These are phyloP conservation scores for Fusarium kyushuense DNA, from an alignment of 2,329 filamentous ascomycete genomes.

Conservation along the genomic window DNA sequence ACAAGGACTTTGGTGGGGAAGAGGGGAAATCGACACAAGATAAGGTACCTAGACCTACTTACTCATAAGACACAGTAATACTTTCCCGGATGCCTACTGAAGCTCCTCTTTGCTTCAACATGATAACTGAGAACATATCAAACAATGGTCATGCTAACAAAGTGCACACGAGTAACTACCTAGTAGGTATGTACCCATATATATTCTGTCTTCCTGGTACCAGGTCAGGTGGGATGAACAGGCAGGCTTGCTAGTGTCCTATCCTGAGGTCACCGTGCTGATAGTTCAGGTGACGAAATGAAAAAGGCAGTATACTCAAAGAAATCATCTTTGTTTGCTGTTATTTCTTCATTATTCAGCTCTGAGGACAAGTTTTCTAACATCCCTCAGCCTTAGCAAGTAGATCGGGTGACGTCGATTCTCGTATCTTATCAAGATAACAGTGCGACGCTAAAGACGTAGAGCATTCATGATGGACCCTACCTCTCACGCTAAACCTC, in stretches of 20 bases:
- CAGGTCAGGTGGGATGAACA: not conserved
- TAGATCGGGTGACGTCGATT: conserved; percentile 18
- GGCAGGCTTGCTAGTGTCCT: not conserved
- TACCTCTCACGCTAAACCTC: conserved; percentile 25
- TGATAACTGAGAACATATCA: not conserved
- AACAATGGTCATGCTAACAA: not conserved
- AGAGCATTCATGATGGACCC: conserved; percentile 5
- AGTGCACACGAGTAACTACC: not conserved
- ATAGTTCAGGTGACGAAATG: not conserved
- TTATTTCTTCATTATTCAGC: not conserved
- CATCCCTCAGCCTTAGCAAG: not conserved
- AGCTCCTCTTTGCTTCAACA: not conserved
- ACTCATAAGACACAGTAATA: not conserved
- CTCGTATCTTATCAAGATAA: conserved; percentile 17
- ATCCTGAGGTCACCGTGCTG: not conserved
- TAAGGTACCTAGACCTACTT: not conserved
- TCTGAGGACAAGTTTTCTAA: not conserved
- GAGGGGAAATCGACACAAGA: conserved; percentile 9
- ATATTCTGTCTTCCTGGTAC: not conserved
- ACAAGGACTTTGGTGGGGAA: conserved; percentile 14
- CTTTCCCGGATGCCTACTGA: not conserved
- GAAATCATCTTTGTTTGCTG: not conserved
- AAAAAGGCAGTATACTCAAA: not conserved
- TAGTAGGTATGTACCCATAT: not conserved
- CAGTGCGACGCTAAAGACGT: not conserved